A percentile compares a stretch with the other conserved stretches of the same genome.
phyloP scores from a whole-genome alignment of 306 rosid species.

The Mimosa pudica region DNA sequence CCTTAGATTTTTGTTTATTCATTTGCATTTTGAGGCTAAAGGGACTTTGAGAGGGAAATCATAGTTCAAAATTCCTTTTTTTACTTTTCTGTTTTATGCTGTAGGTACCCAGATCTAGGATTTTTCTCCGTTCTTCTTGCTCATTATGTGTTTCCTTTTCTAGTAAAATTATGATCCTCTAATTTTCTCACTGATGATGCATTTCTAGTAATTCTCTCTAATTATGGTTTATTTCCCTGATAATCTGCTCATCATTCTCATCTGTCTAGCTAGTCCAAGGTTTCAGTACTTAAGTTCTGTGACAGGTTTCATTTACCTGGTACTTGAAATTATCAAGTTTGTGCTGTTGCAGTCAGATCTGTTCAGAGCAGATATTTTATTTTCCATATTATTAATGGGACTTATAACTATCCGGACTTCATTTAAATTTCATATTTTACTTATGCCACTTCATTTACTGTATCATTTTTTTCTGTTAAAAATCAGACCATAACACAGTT shows the following conservation, averaged over 20 bases:
- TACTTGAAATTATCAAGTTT: background rate
- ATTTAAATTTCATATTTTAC: background rate
- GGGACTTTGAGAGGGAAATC: background rate
- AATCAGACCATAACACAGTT: slow-evolving; percentile 18
- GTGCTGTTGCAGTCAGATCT: slow-evolving; percentile 9
- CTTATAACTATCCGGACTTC: background rate
- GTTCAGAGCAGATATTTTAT: slow-evolving; percentile 1
- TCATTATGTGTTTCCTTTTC: slow-evolving; percentile 9
- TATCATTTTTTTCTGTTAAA: background rate
- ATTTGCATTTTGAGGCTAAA: slow-evolving; percentile 3
- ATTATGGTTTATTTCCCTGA: background rate
- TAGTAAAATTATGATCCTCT: slow-evolving; percentile 18
- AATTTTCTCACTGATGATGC: slow-evolving; percentile 8
- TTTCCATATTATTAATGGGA: background rate
- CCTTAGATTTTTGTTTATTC: background rate
- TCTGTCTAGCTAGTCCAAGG: background rate
- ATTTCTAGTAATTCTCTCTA: slow-evolving; percentile 4
- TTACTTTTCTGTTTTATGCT: background rate
- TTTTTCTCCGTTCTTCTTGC: slow-evolving; percentile 18
- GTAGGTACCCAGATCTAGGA: slow-evolving; percentile 40
- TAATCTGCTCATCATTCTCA: slow-evolving; percentile 6
- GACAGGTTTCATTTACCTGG: background rate
- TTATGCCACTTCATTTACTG: background rate
- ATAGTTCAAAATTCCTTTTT: slow-evolving; percentile 5
- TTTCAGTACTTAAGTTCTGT: background rate